These are phyloP conservation scores for Diplocarpon rosae DNA, from an alignment of 2,329 filamentous ascomycete genomes.

Conservation along the genomic window DNA sequence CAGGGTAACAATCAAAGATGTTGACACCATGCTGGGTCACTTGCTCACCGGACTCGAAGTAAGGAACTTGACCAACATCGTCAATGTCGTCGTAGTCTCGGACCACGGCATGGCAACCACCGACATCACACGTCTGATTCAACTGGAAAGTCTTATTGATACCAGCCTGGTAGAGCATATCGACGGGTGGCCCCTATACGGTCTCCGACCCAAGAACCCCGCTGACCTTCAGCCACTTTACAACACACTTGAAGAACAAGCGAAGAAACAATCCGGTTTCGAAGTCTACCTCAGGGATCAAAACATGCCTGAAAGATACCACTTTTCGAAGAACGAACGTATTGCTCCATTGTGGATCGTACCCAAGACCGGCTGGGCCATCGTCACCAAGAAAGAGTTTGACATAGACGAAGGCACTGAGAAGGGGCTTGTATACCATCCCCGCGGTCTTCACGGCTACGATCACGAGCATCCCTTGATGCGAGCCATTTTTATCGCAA, in stretches of 20 bases:
- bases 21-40: constrained; percentile 70
- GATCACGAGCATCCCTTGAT: constrained; percentile 92
- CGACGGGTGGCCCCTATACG: constrained; percentile 91
- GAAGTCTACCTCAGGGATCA: constrained; percentile 80
- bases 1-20: constrained; percentile 60
- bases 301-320: constrained; percentile 86
- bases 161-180: constrained; percentile 65
- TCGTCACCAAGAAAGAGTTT: constrained; percentile 72
- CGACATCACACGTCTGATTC: constrained; percentile 65
- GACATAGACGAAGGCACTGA: constrained; percentile 56
- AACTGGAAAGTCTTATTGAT: constrained; percentile 83
- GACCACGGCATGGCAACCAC: constrained; percentile 99
- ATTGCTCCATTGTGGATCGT: constrained; percentile 95
- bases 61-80: constrained; percentile 77
- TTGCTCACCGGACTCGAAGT: constrained; percentile 66
- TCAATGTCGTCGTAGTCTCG: constrained; percentile 92
- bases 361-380: constrained; percentile 84
- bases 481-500: constrained; percentile 88
- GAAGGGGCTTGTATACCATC: constrained; percentile 60
- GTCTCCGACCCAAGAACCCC: constrained; percentile 66
- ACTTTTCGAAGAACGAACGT: constrained; percentile 77
- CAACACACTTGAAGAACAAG: constrained; percentile 44
- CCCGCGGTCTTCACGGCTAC: constrained; percentile 83
- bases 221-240: constrained; percentile 59
- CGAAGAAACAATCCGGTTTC: constrained; percentile 54